Evolutionary conservation across 73 alveolate species (phyloP).

Genomic region (Paramecium tetraurelia): DNA sequence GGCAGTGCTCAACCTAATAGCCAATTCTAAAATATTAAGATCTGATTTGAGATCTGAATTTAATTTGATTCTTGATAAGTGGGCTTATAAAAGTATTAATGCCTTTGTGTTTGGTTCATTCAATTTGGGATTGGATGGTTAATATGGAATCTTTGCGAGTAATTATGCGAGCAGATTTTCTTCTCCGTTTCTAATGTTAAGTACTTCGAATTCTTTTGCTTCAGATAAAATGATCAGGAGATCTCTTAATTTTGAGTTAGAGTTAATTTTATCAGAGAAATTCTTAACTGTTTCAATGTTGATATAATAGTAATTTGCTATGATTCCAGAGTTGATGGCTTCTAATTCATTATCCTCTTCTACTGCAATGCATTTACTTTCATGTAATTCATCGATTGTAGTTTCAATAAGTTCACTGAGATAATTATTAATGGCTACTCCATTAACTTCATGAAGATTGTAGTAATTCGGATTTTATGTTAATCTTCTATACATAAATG

Average conservation of each 20-base stretch:
- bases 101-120: conserved; percentile 62
- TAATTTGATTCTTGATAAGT: conserved; percentile 38
- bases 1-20: conserved; percentile 37
- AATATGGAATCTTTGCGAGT: background rate
- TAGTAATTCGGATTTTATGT: conserved; percentile 98
- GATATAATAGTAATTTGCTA: conserved; percentile 56
- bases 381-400: conserved; percentile 50
- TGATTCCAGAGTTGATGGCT: conserved; percentile 52
- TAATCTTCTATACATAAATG: conserved; percentile 98
- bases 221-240: background rate
- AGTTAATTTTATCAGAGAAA: conserved; percentile 32
- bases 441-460: conserved; percentile 93
- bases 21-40: conserved; percentile 35
- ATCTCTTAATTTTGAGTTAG: background rate
- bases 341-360: conserved; percentile 59
- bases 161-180: conserved; percentile 30
- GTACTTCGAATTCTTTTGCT: conserved; percentile 55
- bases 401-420: conserved; percentile 50
- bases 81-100: conserved; percentile 20
- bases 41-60: conserved; percentile 51
- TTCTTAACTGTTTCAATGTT: conserved; percentile 35
- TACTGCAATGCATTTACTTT: conserved; percentile 49
- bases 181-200: conserved; percentile 49
- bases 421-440: conserved; percentile 65
- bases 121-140: background rate